A percentile compares a stretch with the other conserved stretches of the same genome.
These are phyloP conservation scores for Umbilicaria muhlenbergii DNA, from an alignment of 495 filamentous ascomycete species.

Conservation along the genomic window DNA sequence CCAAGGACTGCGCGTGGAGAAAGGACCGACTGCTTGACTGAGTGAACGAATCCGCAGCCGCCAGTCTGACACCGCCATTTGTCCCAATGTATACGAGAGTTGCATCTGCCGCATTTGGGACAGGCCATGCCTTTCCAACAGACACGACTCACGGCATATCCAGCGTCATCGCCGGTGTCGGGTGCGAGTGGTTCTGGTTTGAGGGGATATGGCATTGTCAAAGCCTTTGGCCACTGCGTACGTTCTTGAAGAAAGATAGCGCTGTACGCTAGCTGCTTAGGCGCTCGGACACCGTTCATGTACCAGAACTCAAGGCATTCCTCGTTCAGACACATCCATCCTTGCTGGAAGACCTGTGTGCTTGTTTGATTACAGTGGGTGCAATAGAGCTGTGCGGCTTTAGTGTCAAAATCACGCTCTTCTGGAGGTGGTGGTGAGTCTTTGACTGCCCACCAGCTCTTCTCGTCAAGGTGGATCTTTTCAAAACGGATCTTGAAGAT, in stretches of 20 bases:
- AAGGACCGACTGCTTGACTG: constrained; percentile 19
- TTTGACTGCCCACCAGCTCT: constrained; percentile 55
- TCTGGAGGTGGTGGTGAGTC: constrained; percentile 12
- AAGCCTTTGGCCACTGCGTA: constrained; percentile 18
- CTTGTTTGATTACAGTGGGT: constrained; percentile 21
- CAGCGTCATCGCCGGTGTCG: constrained; percentile 12
- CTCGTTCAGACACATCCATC: constrained; percentile 56
- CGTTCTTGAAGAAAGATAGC: constrained; percentile 38
- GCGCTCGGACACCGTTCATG: constrained; percentile 11
- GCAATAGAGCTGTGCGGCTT: constrained; percentile 21
- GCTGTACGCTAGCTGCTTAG: constrained; percentile 33
- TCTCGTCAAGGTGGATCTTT: constrained; percentile 40
- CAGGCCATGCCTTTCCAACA: constrained; percentile 58
- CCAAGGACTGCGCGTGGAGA: constrained; percentile 22
- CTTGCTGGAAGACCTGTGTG: constrained; percentile 32
- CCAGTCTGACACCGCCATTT: constrained; percentile 45
- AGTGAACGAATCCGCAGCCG: constrained; percentile 30
- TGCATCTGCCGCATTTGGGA: constrained; percentile 49
- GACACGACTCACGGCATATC: constrained; percentile 19
- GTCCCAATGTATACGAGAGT: constrained; percentile 42
- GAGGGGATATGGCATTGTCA: constrained; percentile 23
- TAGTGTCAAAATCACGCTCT: constrained; percentile 12
- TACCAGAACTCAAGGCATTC: constrained; percentile 44
- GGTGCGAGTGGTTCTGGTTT: constrained; percentile 25
- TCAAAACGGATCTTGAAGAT: constrained; percentile 51